These are phyloP conservation scores for Dendryphion nanum DNA, from an alignment of 2,329 filamentous ascomycete species.

Conservation along the genomic window DNA sequence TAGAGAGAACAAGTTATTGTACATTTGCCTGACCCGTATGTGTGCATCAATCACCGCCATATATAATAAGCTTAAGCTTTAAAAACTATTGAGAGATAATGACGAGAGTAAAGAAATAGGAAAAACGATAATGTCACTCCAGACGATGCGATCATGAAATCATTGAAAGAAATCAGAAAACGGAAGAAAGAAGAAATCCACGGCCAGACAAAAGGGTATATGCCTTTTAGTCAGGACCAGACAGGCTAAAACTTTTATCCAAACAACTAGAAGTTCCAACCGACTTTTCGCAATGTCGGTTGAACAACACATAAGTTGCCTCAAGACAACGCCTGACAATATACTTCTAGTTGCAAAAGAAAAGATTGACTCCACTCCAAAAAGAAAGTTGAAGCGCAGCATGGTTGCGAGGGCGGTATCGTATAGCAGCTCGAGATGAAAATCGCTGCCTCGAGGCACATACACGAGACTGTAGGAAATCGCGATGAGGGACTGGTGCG, in stretches of 20 bases:
- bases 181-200: too few species aligned
- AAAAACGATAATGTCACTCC: not conserved
- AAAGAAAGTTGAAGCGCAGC: not conserved
- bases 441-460: too few species aligned
- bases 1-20: too few species aligned
- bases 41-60: too few species aligned
- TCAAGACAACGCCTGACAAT: slow-evolving; percentile 32
- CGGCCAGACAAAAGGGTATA: slow-evolving; percentile 1
- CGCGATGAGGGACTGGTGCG: too few species aligned
- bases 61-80: too few species aligned
- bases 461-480: too few species aligned
- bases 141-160: not conserved
- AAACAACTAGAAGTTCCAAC: slow-evolving; percentile 5
- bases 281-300: slow-evolving; percentile 27
- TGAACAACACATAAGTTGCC: slow-evolving; percentile 9
- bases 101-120: not conserved
- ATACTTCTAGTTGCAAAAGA: slow-evolving; percentile 11
- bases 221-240: not conserved
- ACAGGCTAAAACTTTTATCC: slow-evolving; percentile 3
- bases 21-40: too few species aligned
- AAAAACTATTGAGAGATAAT: not conserved
- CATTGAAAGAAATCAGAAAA: not conserved
- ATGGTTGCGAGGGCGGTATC: too few species aligned
- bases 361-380: not conserved
- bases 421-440: too few species aligned